Base-by-base conservation (phyloP, 257 asterid genomes). In the Verbena officinalis region DNA sequence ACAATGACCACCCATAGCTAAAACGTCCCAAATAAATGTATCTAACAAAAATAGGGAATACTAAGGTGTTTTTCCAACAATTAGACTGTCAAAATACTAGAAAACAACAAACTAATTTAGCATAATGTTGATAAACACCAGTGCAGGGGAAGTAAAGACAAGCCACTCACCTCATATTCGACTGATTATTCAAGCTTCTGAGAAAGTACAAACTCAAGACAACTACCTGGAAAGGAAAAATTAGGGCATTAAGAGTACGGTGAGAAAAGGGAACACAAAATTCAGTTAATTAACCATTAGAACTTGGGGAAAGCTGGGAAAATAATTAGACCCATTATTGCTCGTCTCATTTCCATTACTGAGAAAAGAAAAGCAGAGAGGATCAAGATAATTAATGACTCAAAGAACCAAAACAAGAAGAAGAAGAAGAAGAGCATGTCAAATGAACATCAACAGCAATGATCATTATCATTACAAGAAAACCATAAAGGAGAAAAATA, bases 111-210 rank as follows among this genome's bases (percentile, higher is more conserved):
- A 12, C 53, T 27, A 54, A 50, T 14, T 55, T 42, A 20, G 62
- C 21, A n/a, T 54, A 30, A 43, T 23, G 9, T 12, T 23, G 34
- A 66, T 12, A 14, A 16, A 48, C 56, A 57, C n/a, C 60, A 52
- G 22, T 23, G 12, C 20, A 43, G 4, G 16, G 19, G 10, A 9
- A 0, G n/a, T 5, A 15, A 2, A 58, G 13, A 40, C 27, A 44
- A 56, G 5, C 15, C 45, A 42, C 76, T 65, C 17, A 75, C 76
- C 70, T 70, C 76, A 75, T 70, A 7, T 69, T 65, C 56, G 7
- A 23, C 48, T n/a, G 53, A 33, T 64, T 30, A 51, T 0, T 21
- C 43, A 56, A 43, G 39, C 61, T 50, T 59, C 43, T n/a, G 8
- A 17, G 15, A 24, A 42, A 40, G 40, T 21, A 51, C 4, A 58